Base-by-base conservation (phyloP, 2,329 filamentous ascomycete genomes). In the Xenosphaeropsis pyriputrescens region DNA sequence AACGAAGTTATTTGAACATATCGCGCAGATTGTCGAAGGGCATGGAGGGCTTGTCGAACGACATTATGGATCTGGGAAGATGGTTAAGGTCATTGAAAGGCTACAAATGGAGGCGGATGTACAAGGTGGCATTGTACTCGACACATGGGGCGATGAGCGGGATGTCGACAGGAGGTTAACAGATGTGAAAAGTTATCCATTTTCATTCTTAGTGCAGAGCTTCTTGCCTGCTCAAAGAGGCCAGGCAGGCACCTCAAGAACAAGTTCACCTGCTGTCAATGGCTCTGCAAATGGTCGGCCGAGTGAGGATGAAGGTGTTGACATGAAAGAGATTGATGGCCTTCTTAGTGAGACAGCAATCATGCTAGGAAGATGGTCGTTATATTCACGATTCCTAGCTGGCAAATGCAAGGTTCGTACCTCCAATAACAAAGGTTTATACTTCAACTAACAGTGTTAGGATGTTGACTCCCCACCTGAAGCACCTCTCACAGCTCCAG, bases 171-270 rank as follows among this genome's bases (percentile, higher is more conserved):
- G 89, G 49, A 85, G 81, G 53, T 65, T 98, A 43, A 96, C 84
- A 2, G 91, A 98, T 52, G 85, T 94, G 57, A 96, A 93, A 62
- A 94, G 88, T 39, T 98, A 98, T 54, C 88, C 91, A 1, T 98
- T 94, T 57, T 94, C 88, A 0, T 98, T 98, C 54, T 64, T 98
- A 33, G 88, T 96, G 0, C 88, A 95, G 59, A 95, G 88, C 61
- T 95, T 94, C 55, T 57, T 94, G 34, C 76, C 84, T 0, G 66
- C 72, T 19, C 79, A 85, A 41, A 79, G 79, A 43, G 65, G 60
- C 6, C 58, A 67, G 31, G 49, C 54, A 9, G 74, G 73, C 2
- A 77, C 77, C 2, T 71, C 79, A 2, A 72, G 85, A 33, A 74
- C 85, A 29, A 79, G 70, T 45, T 93, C 88, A 2, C 89, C 89